Evolutionary conservation across 805 yeast genomes (phyloP).

Genomic region (Yarrowia sp.): DNA sequence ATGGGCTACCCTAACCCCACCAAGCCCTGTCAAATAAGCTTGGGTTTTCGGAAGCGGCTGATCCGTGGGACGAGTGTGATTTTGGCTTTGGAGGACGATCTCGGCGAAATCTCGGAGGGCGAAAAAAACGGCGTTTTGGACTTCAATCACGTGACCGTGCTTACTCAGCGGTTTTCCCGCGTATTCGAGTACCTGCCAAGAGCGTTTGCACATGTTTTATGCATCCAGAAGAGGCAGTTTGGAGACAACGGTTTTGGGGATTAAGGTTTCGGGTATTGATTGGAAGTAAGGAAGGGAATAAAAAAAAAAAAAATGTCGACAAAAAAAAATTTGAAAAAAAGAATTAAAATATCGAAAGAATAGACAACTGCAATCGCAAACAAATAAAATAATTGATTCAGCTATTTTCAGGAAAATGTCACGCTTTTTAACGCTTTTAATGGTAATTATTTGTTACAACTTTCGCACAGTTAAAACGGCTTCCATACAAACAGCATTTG

Average conservation of each 20-base stretch:
- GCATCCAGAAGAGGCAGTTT: slow-evolving; percentile 6
- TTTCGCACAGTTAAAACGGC: too few relatives aligned
- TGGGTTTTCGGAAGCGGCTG: slow-evolving; percentile 3
- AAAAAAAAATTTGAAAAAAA: too few relatives aligned
- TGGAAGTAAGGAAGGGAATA: background rate
- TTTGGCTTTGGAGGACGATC: background rate
- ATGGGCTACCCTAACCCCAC: background rate
- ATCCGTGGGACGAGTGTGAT: background rate
- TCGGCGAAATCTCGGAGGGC: slow-evolving; percentile 3
- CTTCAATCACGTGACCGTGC: background rate
- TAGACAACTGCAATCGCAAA: too few relatives aligned
- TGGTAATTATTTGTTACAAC: too few relatives aligned
- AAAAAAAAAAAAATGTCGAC: too few relatives aligned
- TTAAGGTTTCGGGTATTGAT: background rate
- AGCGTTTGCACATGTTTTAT: background rate
- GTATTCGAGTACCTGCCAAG: background rate
- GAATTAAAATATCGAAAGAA: too few relatives aligned
- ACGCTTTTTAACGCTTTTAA: too few relatives aligned
- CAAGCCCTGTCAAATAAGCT: background rate
- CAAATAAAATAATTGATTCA: too few relatives aligned
- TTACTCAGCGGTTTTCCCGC: background rate
- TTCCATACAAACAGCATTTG: too few relatives aligned
- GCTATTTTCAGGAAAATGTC: too few relatives aligned
- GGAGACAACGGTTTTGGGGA: background rate
- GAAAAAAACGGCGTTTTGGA: background rate